Evolutionary conservation across 176 grass and related monocot species (phyloP).

Genomic region (Avena eriantha): DNA sequence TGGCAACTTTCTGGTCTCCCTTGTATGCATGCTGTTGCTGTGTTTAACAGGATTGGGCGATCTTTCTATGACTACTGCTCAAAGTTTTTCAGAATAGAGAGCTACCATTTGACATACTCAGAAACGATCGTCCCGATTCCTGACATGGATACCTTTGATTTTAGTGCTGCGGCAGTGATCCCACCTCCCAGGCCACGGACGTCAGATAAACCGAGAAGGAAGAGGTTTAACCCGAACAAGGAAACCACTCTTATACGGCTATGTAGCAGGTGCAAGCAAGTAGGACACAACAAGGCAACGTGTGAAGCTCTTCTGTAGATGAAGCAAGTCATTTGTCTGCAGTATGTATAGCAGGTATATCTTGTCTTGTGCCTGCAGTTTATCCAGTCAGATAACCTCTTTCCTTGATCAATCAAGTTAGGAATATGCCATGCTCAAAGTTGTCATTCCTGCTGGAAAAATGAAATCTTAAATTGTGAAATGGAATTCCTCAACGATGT

Average conservation of each 20-base stretch:
- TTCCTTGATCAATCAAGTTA: conserved; percentile 29
- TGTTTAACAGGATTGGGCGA: conserved; percentile 71
- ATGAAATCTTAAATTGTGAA: conserved; percentile 11
- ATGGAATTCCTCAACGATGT: background rate
- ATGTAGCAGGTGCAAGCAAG: conserved; percentile 90
- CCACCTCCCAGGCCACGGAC: conserved; percentile 70
- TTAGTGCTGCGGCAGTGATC: conserved; percentile 61
- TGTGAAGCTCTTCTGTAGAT: conserved; percentile 73
- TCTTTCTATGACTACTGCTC: conserved; percentile 82
- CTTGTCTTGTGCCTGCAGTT: conserved; percentile 12
- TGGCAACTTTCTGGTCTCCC: conserved; percentile 94
- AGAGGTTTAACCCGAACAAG: conserved; percentile 83
- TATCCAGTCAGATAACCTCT: background rate
- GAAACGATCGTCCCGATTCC: conserved; percentile 76
- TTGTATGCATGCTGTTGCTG: conserved; percentile 90
- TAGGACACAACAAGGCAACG: conserved; percentile 95
- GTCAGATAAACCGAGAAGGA: conserved; percentile 83
- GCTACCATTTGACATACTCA: conserved; percentile 75
- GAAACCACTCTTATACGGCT: conserved; percentile 69
- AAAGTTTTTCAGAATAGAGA: conserved; percentile 76
- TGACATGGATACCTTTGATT: conserved; percentile 83
- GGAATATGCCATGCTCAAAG: conserved; percentile 5
- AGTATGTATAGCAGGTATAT: conserved; percentile 44
- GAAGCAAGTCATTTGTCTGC: conserved; percentile 21
- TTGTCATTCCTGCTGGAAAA: background rate